Evolutionary conservation across 2,329 filamentous ascomycete species (phyloP).

Genomic region (Aureobasidium leucospermi): DNA sequence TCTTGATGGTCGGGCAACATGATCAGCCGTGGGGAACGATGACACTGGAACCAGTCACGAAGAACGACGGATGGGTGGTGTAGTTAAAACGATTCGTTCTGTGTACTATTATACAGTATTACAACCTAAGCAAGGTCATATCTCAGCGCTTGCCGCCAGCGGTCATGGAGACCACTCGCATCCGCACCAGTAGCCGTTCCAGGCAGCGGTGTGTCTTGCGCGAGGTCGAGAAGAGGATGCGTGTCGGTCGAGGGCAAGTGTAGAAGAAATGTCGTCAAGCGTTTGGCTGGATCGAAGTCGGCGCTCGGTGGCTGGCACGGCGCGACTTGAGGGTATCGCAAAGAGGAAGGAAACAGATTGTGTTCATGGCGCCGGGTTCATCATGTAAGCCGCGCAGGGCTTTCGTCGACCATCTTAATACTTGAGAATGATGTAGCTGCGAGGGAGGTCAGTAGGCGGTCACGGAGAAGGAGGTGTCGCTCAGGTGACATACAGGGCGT

Average conservation of each 20-base stretch:
- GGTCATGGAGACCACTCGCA: neutral
- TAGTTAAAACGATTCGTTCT: neutral
- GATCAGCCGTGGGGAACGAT: neutral
- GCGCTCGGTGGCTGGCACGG: conserved; percentile 7
- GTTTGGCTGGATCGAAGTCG: neutral
- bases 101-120: conserved; percentile 13
- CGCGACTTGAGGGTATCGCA: conserved; percentile 28
- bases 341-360: conserved; percentile 3
- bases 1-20: too few species aligned
- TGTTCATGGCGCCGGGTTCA: neutral
- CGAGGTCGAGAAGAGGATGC: neutral
- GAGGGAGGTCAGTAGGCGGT: conserved; percentile 11
- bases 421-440: conserved; percentile 78
- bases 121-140: neutral
- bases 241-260: neutral
- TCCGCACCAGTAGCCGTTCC: neutral
- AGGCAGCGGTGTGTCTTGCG: neutral
- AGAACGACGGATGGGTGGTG: neutral
- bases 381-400: neutral
- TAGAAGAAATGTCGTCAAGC: neutral
- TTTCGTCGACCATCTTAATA: conserved; percentile 48
- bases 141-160: neutral
- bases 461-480: neutral
- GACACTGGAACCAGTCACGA: neutral
- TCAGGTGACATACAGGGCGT: conserved; percentile 64